Conservation (phyloP, 805 yeast genomes). For the Candida krabiensis region DNA sequence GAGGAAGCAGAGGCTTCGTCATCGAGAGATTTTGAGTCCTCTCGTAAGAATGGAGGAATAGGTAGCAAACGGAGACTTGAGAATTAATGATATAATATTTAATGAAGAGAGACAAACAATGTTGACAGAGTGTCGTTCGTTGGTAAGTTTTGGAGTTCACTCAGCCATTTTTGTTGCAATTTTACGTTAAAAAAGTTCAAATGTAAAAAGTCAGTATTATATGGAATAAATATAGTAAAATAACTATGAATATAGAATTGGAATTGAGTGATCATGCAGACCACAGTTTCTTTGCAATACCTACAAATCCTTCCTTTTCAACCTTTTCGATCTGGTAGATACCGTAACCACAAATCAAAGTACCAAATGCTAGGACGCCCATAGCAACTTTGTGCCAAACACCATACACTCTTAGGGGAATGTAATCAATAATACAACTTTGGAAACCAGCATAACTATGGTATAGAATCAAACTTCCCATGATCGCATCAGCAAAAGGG, state of each 20-base stretch:
- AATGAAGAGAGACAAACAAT: background rate
- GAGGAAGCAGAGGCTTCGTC: too few relatives aligned
- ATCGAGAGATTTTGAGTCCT: too few relatives aligned
- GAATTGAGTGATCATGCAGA: slow-evolving; percentile 20
- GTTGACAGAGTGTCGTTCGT: too few relatives aligned
- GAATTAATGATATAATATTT: background rate
- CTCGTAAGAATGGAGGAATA: background rate
- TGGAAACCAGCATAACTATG: slow-evolving; percentile 74
- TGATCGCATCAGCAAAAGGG: slow-evolving; percentile 55
- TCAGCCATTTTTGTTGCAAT: too few relatives aligned
- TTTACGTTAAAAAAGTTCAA: too few relatives aligned
- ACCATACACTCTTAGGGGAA: slow-evolving; percentile 74
- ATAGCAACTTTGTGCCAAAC: slow-evolving; percentile 59
- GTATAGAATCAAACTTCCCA: slow-evolving; percentile 54
- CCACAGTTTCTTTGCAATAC: slow-evolving; percentile 37
- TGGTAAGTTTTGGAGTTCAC: too few relatives aligned
- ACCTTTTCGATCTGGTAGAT: slow-evolving; percentile 65
- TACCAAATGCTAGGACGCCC: slow-evolving; percentile 61
- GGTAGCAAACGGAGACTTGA: slow-evolving; percentile 10
- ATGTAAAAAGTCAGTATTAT: too few relatives aligned
- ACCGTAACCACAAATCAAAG: slow-evolving; percentile 68
- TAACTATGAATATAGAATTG: slow-evolving; percentile 1
- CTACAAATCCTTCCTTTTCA: slow-evolving; percentile 63
- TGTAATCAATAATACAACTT: slow-evolving; percentile 76
- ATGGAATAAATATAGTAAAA: background rate